Percentiles rank a stretch among this genome's conserved stretches.
Conservation (phyloP, 2,329 filamentous ascomycete genomes). For the Ophiostoma himal-ulmi region DNA sequence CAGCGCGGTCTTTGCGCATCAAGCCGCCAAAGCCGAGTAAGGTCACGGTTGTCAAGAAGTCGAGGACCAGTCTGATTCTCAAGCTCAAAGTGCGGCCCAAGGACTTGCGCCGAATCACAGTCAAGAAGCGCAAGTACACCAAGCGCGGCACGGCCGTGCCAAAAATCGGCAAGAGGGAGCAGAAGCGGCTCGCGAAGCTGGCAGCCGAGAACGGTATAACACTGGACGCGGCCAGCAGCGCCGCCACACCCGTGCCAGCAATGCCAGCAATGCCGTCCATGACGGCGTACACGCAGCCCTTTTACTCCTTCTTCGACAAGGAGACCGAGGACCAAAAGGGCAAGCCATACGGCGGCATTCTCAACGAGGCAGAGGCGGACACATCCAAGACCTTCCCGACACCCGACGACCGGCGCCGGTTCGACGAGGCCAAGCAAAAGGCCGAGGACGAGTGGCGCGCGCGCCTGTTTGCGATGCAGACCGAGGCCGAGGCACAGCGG, state of each 20-base stretch:
- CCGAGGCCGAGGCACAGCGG: conserved; percentile 57
- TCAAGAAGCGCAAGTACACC: conserved; percentile 49
- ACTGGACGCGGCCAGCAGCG: not conserved
- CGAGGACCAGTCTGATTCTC: conserved; percentile 46
- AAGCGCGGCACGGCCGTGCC: conserved; percentile 41
- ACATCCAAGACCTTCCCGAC: conserved; percentile 82
- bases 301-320: conserved; percentile 83
- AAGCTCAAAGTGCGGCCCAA: conserved; percentile 52
- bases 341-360: conserved; percentile 91
- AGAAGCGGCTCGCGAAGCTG: conserved; percentile 20
- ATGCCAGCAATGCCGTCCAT: conserved; percentile 19
- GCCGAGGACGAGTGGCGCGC: conserved; percentile 89
- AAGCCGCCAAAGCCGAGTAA: conserved; percentile 39
- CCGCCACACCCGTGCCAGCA: not conserved
- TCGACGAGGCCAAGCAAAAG: conserved; percentile 82
- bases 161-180: conserved; percentile 31
- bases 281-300: conserved; percentile 61
- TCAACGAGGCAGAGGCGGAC: conserved; percentile 83
- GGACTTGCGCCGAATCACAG: conserved; percentile 56
- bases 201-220: conserved; percentile 13
- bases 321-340: conserved; percentile 84
- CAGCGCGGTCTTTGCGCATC: conserved; percentile 55
- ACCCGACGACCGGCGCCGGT: conserved; percentile 72
- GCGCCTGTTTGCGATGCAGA: conserved; percentile 54
- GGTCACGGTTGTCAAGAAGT: conserved; percentile 40